These are phyloP conservation scores for Aspergillus bertholletiae DNA, from an alignment of 495 filamentous ascomycete genomes.

Conservation along the genomic window DNA sequence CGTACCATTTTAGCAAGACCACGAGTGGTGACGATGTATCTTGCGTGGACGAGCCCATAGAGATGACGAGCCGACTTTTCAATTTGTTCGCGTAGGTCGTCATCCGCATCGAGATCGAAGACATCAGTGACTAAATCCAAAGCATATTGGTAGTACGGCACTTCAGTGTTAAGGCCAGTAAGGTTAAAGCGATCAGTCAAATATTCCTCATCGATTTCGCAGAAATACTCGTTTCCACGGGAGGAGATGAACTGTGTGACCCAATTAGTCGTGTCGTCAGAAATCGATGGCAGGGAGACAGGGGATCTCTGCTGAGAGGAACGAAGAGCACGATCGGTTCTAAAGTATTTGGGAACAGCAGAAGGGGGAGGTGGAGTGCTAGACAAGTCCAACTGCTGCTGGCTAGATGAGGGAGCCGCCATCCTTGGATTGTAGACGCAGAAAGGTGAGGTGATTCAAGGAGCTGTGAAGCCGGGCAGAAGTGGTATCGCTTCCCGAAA, in stretches of 20 bases:
- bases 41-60: constrained; percentile 93
- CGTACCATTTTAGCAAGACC: constrained; percentile 94
- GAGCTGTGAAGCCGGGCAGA: neutral
- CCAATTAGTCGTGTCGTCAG: constrained; percentile 15
- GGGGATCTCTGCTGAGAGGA: neutral
- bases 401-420: neutral
- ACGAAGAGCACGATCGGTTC: neutral
- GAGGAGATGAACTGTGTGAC: constrained; percentile 87
- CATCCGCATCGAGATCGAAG: constrained; percentile 97
- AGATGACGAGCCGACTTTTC: constrained; percentile 96
- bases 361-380: neutral
- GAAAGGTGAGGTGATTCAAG: neutral
- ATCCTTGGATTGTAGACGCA: neutral
- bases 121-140: constrained; percentile 99
- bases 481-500: neutral
- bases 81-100: constrained; percentile 95
- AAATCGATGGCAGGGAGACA: neutral
- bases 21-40: constrained; percentile 95
- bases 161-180: constrained; percentile 94
- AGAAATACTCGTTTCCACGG: constrained; percentile 98
- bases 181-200: constrained; percentile 98
- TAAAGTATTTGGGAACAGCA: neutral
- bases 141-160: constrained; percentile 98
- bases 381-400: neutral
- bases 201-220: constrained; percentile 99